phyloP scores from a whole-genome alignment of 768 basidiomycete genomes.

The Boletales sp. region DNA sequence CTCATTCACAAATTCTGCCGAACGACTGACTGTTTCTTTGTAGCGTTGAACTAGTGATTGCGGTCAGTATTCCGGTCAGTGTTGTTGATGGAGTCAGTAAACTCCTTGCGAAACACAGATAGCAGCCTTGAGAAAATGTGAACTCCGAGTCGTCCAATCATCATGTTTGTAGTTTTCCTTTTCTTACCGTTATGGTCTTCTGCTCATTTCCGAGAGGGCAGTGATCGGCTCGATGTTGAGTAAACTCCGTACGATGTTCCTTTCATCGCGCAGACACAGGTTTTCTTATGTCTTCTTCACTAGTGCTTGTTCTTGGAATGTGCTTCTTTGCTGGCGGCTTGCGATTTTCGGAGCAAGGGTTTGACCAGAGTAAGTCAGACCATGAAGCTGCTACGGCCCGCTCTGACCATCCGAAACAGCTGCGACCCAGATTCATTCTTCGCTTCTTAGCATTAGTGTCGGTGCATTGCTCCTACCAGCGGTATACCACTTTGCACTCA shows the following conservation, averaged over 20 bases:
- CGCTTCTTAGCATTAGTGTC: slow-evolving; percentile 73
- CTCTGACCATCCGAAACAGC: slow-evolving; percentile 27
- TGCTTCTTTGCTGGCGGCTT: slow-evolving; percentile 86
- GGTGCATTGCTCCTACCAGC: slow-evolving; percentile 77
- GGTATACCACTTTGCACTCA: slow-evolving; percentile 65
- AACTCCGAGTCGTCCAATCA: slow-evolving; percentile 79
- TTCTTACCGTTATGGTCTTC: not conserved
- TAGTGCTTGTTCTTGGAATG: slow-evolving; percentile 84
- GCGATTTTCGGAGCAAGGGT: slow-evolving; percentile 76
- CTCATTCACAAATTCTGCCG: not conserved
- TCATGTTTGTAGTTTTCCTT: slow-evolving; percentile 50
- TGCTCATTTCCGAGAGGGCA: slow-evolving; percentile 25
- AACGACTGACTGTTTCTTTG: not conserved
- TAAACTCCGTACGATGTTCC: slow-evolving; percentile 53
- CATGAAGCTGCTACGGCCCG: not conserved
- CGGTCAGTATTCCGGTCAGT: slow-evolving; percentile 45
- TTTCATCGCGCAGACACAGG: not conserved
- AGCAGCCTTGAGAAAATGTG: slow-evolving; percentile 76
- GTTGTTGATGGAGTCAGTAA: not conserved
- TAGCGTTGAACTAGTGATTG: slow-evolving; percentile 65
- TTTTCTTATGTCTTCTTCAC: slow-evolving; percentile 5
- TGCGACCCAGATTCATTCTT: slow-evolving; percentile 70
- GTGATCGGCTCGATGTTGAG: slow-evolving; percentile 84
- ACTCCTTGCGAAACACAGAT: slow-evolving; percentile 36
- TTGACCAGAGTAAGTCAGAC: slow-evolving; percentile 57